Conservation (phyloP, 805 yeast species). For the Tetrapisispora iriomotensis region DNA sequence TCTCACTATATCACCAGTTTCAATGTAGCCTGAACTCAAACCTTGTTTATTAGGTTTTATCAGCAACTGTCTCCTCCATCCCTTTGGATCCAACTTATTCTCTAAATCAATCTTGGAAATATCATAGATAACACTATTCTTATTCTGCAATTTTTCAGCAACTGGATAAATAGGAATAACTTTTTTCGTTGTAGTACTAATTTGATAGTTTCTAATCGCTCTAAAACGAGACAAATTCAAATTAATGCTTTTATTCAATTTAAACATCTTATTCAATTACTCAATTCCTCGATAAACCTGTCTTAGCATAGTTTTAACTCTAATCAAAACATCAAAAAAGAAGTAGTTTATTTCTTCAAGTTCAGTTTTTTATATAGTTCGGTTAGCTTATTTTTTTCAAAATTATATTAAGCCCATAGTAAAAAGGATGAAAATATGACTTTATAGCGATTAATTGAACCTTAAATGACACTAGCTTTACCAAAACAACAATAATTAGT, state of each 20-base stretch:
- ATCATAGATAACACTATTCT: slow-evolving; percentile 4
- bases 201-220: background rate
- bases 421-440: too few relatives aligned
- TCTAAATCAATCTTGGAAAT: slow-evolving; percentile 35
- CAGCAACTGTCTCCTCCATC: slow-evolving; percentile 51
- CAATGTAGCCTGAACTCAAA: slow-evolving; percentile 30
- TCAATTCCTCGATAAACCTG: too few relatives aligned
- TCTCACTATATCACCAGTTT: slow-evolving; percentile 76
- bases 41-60: slow-evolving; percentile 32
- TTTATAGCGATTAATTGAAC: too few relatives aligned
- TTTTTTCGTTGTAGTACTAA: background rate
- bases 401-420: too few relatives aligned
- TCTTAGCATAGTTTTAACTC: too few relatives aligned
- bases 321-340: too few relatives aligned
- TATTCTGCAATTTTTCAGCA: background rate
- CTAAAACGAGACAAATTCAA: background rate
- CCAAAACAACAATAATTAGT: too few relatives aligned
- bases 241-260: background rate
- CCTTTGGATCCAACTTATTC: slow-evolving; percentile 58
- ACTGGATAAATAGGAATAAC: slow-evolving; percentile 4
- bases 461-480: too few relatives aligned
- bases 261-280: background rate
- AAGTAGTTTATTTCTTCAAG: too few relatives aligned
- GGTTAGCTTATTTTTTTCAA: too few relatives aligned
- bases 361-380: too few relatives aligned